Evolutionary conservation across 2,329 filamentous ascomycete genomes (phyloP).

Genomic region (Fusarium avenaceum): DNA sequence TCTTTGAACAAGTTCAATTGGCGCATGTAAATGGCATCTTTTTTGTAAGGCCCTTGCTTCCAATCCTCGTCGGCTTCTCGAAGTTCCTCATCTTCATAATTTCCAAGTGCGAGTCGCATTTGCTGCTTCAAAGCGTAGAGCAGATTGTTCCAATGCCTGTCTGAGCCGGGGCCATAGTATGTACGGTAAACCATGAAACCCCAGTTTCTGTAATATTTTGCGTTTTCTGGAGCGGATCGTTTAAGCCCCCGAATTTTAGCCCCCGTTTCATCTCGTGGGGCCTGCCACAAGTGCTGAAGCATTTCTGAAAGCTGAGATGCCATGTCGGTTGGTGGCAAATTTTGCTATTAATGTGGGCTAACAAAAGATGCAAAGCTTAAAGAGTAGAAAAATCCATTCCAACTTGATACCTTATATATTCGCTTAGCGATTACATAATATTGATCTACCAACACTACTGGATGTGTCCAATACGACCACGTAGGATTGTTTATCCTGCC

Average conservation of each 20-base stretch:
- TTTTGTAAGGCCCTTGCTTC: not conserved
- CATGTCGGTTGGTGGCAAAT: no score
- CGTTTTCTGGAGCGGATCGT: constrained; percentile 9
- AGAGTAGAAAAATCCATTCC: no score
- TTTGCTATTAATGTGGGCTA: no score
- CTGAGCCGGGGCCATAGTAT: constrained; percentile 13
- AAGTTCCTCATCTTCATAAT: not conserved
- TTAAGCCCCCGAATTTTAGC: not conserved
- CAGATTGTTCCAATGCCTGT: constrained; percentile 15
- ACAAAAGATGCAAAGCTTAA: no score
- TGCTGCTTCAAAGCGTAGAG: constrained; percentile 12
- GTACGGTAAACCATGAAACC: constrained; percentile 24
- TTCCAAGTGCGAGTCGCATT: constrained; percentile 10
- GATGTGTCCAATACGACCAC: no score
- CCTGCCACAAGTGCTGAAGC: no score
- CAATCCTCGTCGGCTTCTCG: not conserved
- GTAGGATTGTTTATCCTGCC: no score
- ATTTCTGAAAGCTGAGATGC: no score
- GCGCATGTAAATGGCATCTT: not conserved
- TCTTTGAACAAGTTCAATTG: constrained; percentile 2
- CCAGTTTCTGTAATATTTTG: constrained; percentile 27
- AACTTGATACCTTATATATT: no score
- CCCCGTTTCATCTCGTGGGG: not conserved
- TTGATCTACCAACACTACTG: no score
- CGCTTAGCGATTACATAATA: no score